phyloP scores from a whole-genome alignment of 148 eudicot genomes.

The Nepenthes mirabilis region DNA sequence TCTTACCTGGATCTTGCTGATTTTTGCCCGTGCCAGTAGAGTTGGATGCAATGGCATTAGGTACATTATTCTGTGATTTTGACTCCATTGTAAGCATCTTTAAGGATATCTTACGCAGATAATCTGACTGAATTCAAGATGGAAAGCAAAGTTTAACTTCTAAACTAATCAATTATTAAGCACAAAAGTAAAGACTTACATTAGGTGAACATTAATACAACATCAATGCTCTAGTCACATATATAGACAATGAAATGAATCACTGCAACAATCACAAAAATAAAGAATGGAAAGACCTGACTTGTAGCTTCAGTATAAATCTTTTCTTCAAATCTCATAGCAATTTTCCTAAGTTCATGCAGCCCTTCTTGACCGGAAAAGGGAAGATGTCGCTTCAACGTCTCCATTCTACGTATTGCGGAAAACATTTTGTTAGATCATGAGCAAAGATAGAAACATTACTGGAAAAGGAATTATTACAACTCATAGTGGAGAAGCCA shows the following conservation, averaged over 20 bases:
- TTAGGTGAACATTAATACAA: not conserved
- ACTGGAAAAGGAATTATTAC: too few species aligned
- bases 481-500: too few species aligned
- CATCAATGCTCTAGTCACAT: not conserved
- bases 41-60: constrained; percentile 39
- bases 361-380: constrained; percentile 68
- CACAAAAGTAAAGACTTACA: not conserved
- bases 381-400: constrained; percentile 74
- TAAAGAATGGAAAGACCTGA: constrained; percentile 36
- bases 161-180: not conserved
- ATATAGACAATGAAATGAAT: not conserved
- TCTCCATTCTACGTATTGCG: constrained; percentile 42
- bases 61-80: constrained; percentile 42
- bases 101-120: constrained; percentile 71
- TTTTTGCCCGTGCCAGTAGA: constrained; percentile 32
- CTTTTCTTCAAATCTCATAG: constrained; percentile 80
- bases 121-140: constrained; percentile 56
- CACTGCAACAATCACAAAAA: not conserved
- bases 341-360: constrained; percentile 64
- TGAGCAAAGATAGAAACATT: not conserved
- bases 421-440: not conserved
- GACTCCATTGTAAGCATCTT: constrained; percentile 84
- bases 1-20: constrained; percentile 61
- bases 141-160: constrained; percentile 2
- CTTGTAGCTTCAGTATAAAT: constrained; percentile 64